Evolutionary conservation across 1,284 basidiomycete species (phyloP).

Genomic region (Moesziomyces aphidis): DNA sequence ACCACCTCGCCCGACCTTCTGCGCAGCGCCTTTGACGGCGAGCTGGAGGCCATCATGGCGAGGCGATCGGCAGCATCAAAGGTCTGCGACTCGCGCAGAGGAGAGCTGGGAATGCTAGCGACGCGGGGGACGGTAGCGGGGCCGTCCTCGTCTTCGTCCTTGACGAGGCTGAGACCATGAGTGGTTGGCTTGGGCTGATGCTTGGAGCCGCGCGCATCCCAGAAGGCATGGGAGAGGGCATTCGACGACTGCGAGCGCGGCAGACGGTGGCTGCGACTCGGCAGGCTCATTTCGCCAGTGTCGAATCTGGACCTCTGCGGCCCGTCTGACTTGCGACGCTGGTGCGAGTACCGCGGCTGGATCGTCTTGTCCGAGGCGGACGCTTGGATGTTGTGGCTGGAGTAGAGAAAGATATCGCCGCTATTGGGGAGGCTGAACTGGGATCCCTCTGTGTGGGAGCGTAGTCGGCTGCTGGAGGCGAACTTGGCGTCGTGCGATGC

Average conservation of each 20-base stretch:
- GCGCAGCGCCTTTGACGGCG: conserved; percentile 25
- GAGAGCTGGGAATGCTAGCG: conserved; percentile 14
- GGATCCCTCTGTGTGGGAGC: conserved; percentile 42
- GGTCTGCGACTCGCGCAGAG: conserved; percentile 22
- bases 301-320: conserved; percentile 27
- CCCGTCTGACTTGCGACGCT: conserved; percentile 46
- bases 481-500: conserved; percentile 30
- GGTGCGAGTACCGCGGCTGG: conserved; percentile 28
- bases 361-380: conserved; percentile 8
- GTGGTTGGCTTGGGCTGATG: conserved; percentile 29
- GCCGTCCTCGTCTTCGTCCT: conserved; percentile 27
- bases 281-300: conserved; percentile 1
- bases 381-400: conserved; percentile 27
- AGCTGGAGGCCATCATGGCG: conserved; percentile 28
- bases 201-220: conserved; percentile 17
- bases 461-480: conserved; percentile 8
- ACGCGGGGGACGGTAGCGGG: background rate
- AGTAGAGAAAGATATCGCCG: conserved; percentile 43
- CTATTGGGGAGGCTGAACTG: conserved; percentile 25
- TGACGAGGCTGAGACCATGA: conserved; percentile 35
- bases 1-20: conserved; percentile 39
- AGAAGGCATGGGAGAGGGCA: conserved; percentile 30
- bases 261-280: conserved; percentile 23
- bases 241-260: conserved; percentile 38
- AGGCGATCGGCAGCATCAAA: conserved; percentile 16